These are phyloP conservation scores for Phytophthora megakarya DNA, from an alignment of 352 stramenopile species.

Conservation along the genomic window DNA sequence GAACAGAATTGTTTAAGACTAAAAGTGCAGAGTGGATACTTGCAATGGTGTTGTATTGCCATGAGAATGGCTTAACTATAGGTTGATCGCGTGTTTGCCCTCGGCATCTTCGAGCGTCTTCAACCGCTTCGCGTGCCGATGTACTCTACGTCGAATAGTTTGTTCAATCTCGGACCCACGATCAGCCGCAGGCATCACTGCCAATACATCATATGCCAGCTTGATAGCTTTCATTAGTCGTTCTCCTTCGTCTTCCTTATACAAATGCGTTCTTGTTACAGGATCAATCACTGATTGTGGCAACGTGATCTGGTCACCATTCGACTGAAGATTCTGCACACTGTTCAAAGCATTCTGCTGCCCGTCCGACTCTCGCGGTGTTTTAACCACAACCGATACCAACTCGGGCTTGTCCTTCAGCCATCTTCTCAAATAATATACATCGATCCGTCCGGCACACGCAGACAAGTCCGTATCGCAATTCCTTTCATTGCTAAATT, in stretches of 20 bases:
- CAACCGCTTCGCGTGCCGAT: constrained; percentile 10
- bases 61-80: too few species aligned
- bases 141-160: constrained; percentile 14
- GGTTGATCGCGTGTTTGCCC: neutral
- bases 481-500: neutral
- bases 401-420: constrained; percentile 12
- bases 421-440: constrained; percentile 18
- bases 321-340: neutral
- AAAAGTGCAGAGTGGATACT: too few species aligned
- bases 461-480: neutral
- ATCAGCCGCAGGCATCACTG: constrained; percentile 5
- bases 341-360: neutral
- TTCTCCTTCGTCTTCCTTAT: constrained; percentile 8
- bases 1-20: constrained; percentile 13
- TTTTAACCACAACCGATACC: neutral
- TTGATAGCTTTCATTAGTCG: constrained; percentile 20
- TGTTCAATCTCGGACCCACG: constrained; percentile 15
- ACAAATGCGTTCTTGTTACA: neutral
- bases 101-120: constrained; percentile 18
- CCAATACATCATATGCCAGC: constrained; percentile 16
- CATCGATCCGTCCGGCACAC: constrained; percentile 11
- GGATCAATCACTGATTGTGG: neutral
- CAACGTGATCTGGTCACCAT: neutral
- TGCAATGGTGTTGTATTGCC: too few species aligned
- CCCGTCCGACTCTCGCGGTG: neutral